Evolutionary conservation across 768 basidiomycete species (phyloP).

Genomic region (Pilatotrama ljubarskyi): DNA sequence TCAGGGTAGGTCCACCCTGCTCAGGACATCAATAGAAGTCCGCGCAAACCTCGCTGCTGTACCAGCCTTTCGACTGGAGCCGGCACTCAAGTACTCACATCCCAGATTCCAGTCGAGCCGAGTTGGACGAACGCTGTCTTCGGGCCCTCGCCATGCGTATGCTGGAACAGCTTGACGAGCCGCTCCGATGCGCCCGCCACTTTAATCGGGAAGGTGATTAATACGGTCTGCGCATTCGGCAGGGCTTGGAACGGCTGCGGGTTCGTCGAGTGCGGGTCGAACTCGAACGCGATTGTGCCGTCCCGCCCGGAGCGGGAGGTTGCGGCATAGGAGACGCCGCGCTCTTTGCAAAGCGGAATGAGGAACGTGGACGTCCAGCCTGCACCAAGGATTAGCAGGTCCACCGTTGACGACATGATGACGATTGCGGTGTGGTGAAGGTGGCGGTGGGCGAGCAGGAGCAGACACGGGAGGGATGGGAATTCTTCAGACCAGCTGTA

Average conservation of each 20-base stretch:
- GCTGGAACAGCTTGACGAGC: slow-evolving; percentile 47
- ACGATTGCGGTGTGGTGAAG: slow-evolving; percentile 1
- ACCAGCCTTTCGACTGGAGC: no score
- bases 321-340: slow-evolving; percentile 45
- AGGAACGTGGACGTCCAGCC: slow-evolving; percentile 69
- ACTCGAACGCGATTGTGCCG: slow-evolving; percentile 54
- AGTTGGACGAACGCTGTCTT: slow-evolving; percentile 54
- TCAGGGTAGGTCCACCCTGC: slow-evolving; percentile 32
- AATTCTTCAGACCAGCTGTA: no score
- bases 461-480: no score
- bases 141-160: slow-evolving; percentile 32
- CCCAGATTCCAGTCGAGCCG: slow-evolving; percentile 63
- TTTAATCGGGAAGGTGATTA: slow-evolving; percentile 59
- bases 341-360: slow-evolving; percentile 48
- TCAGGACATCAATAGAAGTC: not conserved
- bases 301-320: slow-evolving; percentile 55
- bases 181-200: slow-evolving; percentile 45
- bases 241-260: slow-evolving; percentile 44
- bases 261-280: slow-evolving; percentile 50
- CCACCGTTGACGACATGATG: slow-evolving; percentile 34
- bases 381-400: slow-evolving; percentile 63
- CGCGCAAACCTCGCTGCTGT: no score
- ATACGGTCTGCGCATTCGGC: slow-evolving; percentile 53
- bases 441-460: not conserved
- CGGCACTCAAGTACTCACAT: slow-evolving; percentile 40